Conservation (phyloP, 2,329 filamentous ascomycete species). For the Endocalyx cinctus region DNA sequence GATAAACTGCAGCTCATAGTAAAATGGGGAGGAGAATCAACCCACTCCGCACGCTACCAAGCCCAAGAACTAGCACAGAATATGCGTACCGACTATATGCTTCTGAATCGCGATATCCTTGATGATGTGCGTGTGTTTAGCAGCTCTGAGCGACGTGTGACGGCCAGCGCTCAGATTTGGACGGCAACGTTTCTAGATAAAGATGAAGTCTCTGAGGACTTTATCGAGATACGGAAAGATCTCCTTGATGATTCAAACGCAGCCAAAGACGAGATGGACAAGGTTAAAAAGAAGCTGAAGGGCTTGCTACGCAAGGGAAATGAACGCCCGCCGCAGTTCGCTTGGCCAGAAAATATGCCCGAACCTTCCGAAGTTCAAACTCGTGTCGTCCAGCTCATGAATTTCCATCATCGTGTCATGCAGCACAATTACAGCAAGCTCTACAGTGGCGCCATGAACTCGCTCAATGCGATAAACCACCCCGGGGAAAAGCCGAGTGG, state of each 20-base stretch:
- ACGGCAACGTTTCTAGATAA: conserved; percentile 82
- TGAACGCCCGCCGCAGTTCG: conserved; percentile 88
- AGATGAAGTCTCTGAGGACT: conserved; percentile 79
- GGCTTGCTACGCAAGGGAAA: conserved; percentile 86
- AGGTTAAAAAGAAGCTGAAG: conserved; percentile 99
- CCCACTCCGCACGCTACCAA: conserved; percentile 94
- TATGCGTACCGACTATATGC: conserved; percentile 88
- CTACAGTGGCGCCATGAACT: conserved; percentile 60
- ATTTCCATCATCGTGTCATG: conserved; percentile 94
- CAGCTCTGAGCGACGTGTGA: conserved; percentile 90
- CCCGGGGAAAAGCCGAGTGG: conserved; percentile 42
- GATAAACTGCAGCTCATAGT: conserved; percentile 97
- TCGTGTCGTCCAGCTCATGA: conserved; percentile 92
- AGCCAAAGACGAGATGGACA: conserved; percentile 98
- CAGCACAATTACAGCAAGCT: conserved; percentile 85
- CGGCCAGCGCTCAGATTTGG: conserved; percentile 95
- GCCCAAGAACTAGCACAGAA: conserved; percentile 91
- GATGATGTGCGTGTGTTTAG: conserved; percentile 94
- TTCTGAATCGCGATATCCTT: conserved; percentile 88
- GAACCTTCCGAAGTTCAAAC: conserved; percentile 91
- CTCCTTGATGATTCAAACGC: conserved; percentile 96
- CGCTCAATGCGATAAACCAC: conserved; percentile 53
- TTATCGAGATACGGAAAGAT: conserved; percentile 89
- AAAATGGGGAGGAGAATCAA: conserved; percentile 98
- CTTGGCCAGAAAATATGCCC: conserved; percentile 94